Evolutionary conservation across 2,329 filamentous ascomycete species (phyloP).

Genomic region (Colletotrichum navitas): DNA sequence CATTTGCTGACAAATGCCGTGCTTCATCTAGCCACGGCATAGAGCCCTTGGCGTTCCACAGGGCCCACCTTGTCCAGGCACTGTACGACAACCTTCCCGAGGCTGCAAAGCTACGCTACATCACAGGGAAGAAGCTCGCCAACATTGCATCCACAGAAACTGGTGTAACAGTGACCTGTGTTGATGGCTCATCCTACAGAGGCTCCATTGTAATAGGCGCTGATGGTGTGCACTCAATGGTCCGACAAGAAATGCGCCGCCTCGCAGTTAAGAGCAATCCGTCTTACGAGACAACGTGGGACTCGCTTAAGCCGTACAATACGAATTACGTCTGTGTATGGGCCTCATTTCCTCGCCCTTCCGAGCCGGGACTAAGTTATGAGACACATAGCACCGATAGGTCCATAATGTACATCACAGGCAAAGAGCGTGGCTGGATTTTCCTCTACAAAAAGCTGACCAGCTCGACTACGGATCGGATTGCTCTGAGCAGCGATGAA

Average conservation of each 20-base stretch:
- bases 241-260: slow-evolving; percentile 51
- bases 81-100: slow-evolving; percentile 50
- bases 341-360: slow-evolving; percentile 47
- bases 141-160: slow-evolving; percentile 43
- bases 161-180: slow-evolving; percentile 49
- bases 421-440: slow-evolving; percentile 49
- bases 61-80: slow-evolving; percentile 51
- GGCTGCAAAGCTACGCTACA: slow-evolving; percentile 46
- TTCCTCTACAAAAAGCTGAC: slow-evolving; percentile 51
- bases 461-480: slow-evolving; percentile 45
- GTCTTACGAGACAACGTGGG: slow-evolving; percentile 22
- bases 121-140: slow-evolving; percentile 46
- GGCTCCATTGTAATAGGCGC: slow-evolving; percentile 56
- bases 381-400: slow-evolving; percentile 50
- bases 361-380: slow-evolving; percentile 45
- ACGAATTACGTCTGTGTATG: slow-evolving; percentile 52
- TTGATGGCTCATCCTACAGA: slow-evolving; percentile 50
- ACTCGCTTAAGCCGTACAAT: slow-evolving; percentile 38
- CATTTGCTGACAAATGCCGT: neutral
- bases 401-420: slow-evolving; percentile 49
- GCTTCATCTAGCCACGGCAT: slow-evolving; percentile 46
- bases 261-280: slow-evolving; percentile 45
- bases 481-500: slow-evolving; percentile 47
- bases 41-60: slow-evolving; percentile 49
- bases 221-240: slow-evolving; percentile 58